Evolutionary conservation across 257 asterid species (phyloP), one percentile per base, ranked within the genome.

Genomic region (Lycium barbarum): DNA sequence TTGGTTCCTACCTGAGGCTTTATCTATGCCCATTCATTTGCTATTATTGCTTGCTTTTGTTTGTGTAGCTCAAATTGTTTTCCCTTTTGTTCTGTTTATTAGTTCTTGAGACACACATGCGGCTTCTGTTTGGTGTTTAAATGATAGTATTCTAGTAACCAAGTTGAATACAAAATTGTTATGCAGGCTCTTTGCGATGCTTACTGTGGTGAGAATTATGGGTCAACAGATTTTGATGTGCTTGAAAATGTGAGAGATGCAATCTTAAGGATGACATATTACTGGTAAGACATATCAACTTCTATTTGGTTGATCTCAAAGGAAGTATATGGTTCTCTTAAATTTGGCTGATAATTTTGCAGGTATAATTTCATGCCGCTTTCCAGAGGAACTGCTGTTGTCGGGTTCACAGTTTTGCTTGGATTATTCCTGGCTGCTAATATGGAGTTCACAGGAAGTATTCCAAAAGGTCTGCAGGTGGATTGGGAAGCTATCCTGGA

Each of bases 401-500:
- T 95, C 59, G 99, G 99, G 85, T 89, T 95, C 17, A 87, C 91
- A 53, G 98, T 95, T 87, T 85, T 95, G 88, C 97, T 97, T 26
- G 98, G 99, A 82, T 88, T 97, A 84, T 85, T 95, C 45, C 97
- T 97, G 51, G 99, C 99, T 2, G 98, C 98, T 79, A 97, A 97
- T 86, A 95, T 97, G 98, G 98, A 97, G 88, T 95, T 93, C 90
- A 91, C 93, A 15, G 99, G 98, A 84, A 94, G 91, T 90, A 91
- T 97, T 83, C 99, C 99, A 0, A 93, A 92, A 84, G 98, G 97
- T 12, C 73, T 94, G 54, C 98, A 97, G 95, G 90, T 95, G 83
- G 98, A 97, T 54, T 97, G 99, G 99, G 99, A 97, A 86, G 99
- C 99, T 86, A 91, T 95, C 84, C 92, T 97, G 36, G 94, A 93